Evolutionary conservation across 2,329 filamentous ascomycete genomes (phyloP), one percentile per base, ranked within the genome.

Genomic region (Thermomyces lanuginosus): DNA sequence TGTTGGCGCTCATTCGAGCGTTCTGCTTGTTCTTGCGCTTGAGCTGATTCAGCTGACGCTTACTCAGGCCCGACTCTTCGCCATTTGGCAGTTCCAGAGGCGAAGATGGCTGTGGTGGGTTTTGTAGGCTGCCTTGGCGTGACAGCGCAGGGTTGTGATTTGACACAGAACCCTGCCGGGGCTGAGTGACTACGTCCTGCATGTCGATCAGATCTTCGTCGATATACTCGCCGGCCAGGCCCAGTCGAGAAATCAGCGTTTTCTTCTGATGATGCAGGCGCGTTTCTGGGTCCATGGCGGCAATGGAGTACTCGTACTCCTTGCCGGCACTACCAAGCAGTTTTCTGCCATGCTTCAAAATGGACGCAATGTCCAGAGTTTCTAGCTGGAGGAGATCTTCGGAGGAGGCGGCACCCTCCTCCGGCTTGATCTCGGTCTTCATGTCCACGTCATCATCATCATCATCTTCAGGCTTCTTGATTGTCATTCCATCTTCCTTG

Each of bases 11-110:
- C 43, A 82, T 76, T 50, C 89, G 82, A 3, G 83, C 75, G 41
- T 91, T 81, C 41, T 77, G 72, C 55, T 95, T 98, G 22, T 83
- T 73, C 49, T 95, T 93, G 22, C 89, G 72, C 53, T 95, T 95
- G 6, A 98, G 59, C 27, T 89, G 81, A 44, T 98, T 98, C 11
- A 93, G 69, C 45, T 98, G 89, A 21, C 89, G 72, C 34, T 89
- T 86, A 57, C 89, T 95, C 27, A 98, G 63, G 2, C 73, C 73
- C 3, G 67, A 55, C 43, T 82, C 78, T 36, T 81, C 78, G 2
- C 61, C 50, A 26, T 62, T 61, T 8, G 60, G 52, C 26, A 54
- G 48, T 19, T 67, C 64, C 21, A 42, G 45, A 8, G 66, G 62
- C 3, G 66, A 45, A 6, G 54, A 44, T 24, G 51, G 48, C 5